Base-by-base conservation (phyloP, 106 monocot species). In the Allium cepa region DNA sequence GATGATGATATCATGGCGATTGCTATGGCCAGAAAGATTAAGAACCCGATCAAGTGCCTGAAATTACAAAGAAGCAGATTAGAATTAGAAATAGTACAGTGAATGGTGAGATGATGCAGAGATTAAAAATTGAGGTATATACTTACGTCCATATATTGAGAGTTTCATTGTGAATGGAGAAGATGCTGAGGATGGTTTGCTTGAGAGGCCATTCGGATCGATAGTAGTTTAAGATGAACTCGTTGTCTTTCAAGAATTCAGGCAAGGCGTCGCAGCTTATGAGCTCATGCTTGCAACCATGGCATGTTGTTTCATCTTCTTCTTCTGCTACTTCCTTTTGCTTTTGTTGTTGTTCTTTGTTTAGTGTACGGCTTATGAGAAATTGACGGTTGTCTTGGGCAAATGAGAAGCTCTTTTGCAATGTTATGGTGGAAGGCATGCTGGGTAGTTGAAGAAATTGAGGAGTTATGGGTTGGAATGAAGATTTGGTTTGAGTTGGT, bases 81-180 rank as follows among this genome's bases (percentile, higher is more conserved):
- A 4, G 36, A 36, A 36, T 36, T 4, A 36, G 4, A 4, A 36
- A 36, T 3, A 36, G 5, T 5, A 36, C 5, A 36, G 5, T 4
- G 5, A 36, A 36, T 36, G 36, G 36, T 36, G 36, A 36, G 36
- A 36, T 36, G 36, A 55, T 66, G 66, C 12, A 45, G 12, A 51
- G 52, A 26, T 59, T 18, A 10, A 18, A 59, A 59, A 17, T 17
- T 10, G 17, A 59, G 10, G 46, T 62, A 57, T 59, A 11, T 53
- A 18, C 77, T 70, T 77, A 82, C 82, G 82, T 77, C 82, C 82
- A 82, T 5, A 83, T 58, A 48, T 83, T 83, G 17, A 83, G 72
- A 12, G 83, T 83, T 65, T 83, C 83, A 46, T 83, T 83, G 79
- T 83, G 83, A 27, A 83, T 57, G n/a, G 83, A 79, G 76, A 83